Evolutionary conservation across 1,139 yeast genomes (phyloP).

Genomic region (Geotrichum histeridarum): DNA sequence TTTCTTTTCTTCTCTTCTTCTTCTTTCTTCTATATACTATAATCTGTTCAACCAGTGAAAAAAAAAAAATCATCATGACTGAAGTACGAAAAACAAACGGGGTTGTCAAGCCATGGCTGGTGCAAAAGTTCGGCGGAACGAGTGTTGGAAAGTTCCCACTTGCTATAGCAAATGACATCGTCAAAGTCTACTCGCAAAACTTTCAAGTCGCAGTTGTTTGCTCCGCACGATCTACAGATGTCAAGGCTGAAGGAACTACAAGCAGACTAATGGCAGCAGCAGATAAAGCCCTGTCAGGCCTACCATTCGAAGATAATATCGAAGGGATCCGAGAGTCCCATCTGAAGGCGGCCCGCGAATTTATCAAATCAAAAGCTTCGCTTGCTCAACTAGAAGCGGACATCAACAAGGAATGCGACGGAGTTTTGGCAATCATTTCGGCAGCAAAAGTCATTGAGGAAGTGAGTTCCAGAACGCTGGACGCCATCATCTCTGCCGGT

Average conservation of each 20-base stretch:
- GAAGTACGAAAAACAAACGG: background rate
- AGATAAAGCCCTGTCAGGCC: constrained; percentile 42
- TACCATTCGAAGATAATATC: constrained; percentile 51
- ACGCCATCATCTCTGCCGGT: constrained; percentile 87
- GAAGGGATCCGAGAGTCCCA: constrained; percentile 73
- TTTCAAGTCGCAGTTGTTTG: constrained; percentile 89
- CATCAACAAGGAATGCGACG: constrained; percentile 59
- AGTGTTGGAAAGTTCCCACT: constrained; percentile 91
- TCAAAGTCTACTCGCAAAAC: constrained; percentile 54
- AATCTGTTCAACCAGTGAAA: background rate
- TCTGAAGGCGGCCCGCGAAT: constrained; percentile 57
- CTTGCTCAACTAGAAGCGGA: constrained; percentile 48
- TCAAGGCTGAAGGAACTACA: constrained; percentile 93
- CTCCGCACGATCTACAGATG: constrained; percentile 85
- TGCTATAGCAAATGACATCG: constrained; percentile 77
- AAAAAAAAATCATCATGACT: background rate
- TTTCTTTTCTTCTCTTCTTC: no score
- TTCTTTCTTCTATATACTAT: no score
- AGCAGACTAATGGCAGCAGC: constrained; percentile 74
- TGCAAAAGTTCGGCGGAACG: constrained; percentile 98
- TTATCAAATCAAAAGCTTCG: constrained; percentile 46
- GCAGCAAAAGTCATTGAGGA: constrained; percentile 93
- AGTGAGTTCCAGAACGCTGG: constrained; percentile 81
- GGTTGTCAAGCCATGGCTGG: constrained; percentile 59
- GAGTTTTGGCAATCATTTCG: constrained; percentile 63